These are phyloP conservation scores for Citrus unshiu DNA, from an alignment of 345 rosid species.

Conservation along the genomic window DNA sequence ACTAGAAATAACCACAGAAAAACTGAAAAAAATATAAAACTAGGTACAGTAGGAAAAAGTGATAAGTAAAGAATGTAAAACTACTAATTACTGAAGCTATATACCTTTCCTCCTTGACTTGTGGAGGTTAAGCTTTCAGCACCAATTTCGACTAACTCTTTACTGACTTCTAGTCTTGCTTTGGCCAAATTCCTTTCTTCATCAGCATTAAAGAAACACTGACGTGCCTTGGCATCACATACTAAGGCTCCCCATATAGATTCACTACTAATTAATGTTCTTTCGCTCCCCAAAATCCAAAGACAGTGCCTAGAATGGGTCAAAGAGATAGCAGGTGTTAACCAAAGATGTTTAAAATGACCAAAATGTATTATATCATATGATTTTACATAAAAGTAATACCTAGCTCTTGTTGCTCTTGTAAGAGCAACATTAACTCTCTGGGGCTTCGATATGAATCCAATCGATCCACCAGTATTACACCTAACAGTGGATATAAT, in stretches of 20 bases:
- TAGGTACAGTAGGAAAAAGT: neutral
- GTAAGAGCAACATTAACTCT: constrained; percentile 32
- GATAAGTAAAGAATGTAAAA: neutral
- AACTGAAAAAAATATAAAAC: neutral
- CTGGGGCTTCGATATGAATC: constrained; percentile 19
- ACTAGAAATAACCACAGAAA: neutral
- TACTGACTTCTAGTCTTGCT: neutral
- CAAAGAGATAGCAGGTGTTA: neutral
- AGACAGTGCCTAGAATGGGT: constrained; percentile 22
- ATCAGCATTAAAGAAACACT: constrained; percentile 20
- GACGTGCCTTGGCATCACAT: constrained; percentile 16
- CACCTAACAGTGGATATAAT: constrained; percentile 29
- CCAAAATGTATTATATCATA: neutral
- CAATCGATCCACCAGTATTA: constrained; percentile 19
- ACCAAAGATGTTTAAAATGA: neutral
- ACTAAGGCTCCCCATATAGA: constrained; percentile 23
- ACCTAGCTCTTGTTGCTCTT: constrained; percentile 42
- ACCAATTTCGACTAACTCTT: neutral
- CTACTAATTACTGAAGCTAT: neutral
- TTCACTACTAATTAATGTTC: constrained; percentile 12
- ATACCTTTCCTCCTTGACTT: constrained; percentile 45
- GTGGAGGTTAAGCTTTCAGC: constrained; percentile 6
- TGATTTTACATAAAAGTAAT: neutral
- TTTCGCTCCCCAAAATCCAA: constrained; percentile 27
- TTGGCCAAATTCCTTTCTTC: constrained; percentile 1